A percentile compares a stretch with the other conserved stretches of the same genome.
phyloP scores from a whole-genome alignment of 352 stramenopile genomes.

The Nannochloropsis limnetica region DNA sequence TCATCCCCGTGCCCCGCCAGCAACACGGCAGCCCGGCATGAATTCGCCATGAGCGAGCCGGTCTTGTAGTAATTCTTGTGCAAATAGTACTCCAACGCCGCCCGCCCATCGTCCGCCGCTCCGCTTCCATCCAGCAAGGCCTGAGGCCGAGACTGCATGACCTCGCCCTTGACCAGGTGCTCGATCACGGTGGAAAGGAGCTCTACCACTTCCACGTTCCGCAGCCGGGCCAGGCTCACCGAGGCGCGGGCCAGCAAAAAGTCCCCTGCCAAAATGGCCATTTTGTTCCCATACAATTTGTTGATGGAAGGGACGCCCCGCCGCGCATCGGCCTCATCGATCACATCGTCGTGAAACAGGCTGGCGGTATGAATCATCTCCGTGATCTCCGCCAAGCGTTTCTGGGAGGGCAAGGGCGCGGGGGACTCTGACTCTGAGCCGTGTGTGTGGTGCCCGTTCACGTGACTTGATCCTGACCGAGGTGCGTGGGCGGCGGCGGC shows the following conservation, averaged over 20 bases:
- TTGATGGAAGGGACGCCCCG: constrained; percentile 84
- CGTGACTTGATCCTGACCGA: neutral
- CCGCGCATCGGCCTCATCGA: constrained; percentile 90
- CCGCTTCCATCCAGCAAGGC: constrained; percentile 64
- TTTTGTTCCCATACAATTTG: constrained; percentile 94
- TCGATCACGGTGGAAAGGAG: constrained; percentile 96
- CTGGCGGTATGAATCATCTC: constrained; percentile 99
- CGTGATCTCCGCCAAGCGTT: constrained; percentile 70
- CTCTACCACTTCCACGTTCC: constrained; percentile 88
- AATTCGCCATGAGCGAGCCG: constrained; percentile 95
- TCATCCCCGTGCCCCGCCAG: constrained; percentile 64
- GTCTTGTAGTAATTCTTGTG: constrained; percentile 99
- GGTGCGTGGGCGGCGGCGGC: constrained; percentile 54
- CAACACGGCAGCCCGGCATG: constrained; percentile 79
- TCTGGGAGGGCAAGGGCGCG: constrained; percentile 55
- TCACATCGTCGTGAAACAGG: constrained; percentile 98
- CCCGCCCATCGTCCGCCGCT: constrained; percentile 45
- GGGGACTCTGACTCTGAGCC: constrained; percentile 35
- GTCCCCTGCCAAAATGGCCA: constrained; percentile 87
- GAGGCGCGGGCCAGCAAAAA: constrained; percentile 89
- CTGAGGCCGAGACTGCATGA: constrained; percentile 70
- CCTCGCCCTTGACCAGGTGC: constrained; percentile 91
- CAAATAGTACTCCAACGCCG: constrained; percentile 88
- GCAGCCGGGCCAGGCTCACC: constrained; percentile 81
- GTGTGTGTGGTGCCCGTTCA: constrained; percentile 48